Conservation (phyloP, 1,284 basidiomycete genomes). For the Heterobasidion occidentale region DNA sequence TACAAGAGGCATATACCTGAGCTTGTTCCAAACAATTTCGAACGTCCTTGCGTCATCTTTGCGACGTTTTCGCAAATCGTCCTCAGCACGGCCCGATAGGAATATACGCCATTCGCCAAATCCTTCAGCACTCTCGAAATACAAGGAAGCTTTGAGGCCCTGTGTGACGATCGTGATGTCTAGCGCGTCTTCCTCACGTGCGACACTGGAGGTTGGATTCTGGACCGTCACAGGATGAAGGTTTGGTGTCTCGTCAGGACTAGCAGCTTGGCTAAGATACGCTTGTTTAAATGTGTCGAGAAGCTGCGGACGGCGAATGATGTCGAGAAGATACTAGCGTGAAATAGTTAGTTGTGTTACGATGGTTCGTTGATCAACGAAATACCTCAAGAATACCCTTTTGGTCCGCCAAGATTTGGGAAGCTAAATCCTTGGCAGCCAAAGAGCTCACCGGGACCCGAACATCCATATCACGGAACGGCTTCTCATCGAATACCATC, state of each 20-base stretch:
- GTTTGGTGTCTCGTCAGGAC: constrained; percentile 16
- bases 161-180: constrained; percentile 15
- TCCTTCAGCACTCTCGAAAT: constrained; percentile 41
- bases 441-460: background rate
- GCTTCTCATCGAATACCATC: background rate
- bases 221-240: too few species aligned
- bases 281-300: background rate
- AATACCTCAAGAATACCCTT: background rate
- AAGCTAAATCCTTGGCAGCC: background rate
- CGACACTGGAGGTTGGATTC: too few species aligned
- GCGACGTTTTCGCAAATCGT: constrained; percentile 31
- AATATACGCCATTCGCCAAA: constrained; percentile 49
- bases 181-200: too few species aligned
- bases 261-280: background rate
- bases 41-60: constrained; percentile 34
- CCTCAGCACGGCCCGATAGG: constrained; percentile 35
- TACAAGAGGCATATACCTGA: constrained; percentile 30
- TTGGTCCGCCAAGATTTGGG: background rate
- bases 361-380: background rate
- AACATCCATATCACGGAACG: background rate
- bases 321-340: background rate
- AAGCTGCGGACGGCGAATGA: background rate
- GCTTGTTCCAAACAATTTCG: constrained; percentile 47
- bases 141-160: constrained; percentile 39
- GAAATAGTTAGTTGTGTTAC: background rate